Evolutionary conservation across 148 eudicot genomes (phyloP), one percentile per base, ranked within the genome.

Genomic region (Diospyros lotus): DNA sequence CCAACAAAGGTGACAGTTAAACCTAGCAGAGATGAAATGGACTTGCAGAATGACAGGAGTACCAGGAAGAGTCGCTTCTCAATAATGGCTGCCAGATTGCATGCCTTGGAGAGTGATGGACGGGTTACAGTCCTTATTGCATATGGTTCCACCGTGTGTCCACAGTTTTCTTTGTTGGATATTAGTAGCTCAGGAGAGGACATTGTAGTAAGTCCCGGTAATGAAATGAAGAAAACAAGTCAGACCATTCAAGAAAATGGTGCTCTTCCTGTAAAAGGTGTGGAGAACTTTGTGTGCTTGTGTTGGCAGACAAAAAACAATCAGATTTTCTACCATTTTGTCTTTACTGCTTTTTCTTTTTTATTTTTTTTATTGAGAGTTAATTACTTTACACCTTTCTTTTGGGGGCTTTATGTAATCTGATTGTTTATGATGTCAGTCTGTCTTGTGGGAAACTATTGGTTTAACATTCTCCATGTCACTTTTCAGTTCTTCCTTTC

Each of bases 81-180:
- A 46, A 77, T 83, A 73, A 41, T 83, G 52, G 80, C 76, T 76
- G 82, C 86, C 10, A 83, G 73, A 79, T 61, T 83, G 28, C 75
- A 68, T 58, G 54, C 67, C 69, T 17, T 72, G 4, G 75, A 59
- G 42, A 38, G 53, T 4, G 80, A 73, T 73, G 80, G 60, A 66
- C 73, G 12, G 59, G 70, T 74, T 66, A 69, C 64, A 52, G 74
- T 62, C 28, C 65, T 76, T 50, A 52, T 83, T 52, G 76, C 64
- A 28, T 77, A 79, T 66, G 86, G 86, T 60, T 65, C 78, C 14
- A 14, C 74, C 14, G 80, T 77, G 56, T 73, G 79, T 54, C 75
- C 82, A 58, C 72, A 41, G 13, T 83, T 83, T 51, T 69, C 63
- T 51, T 64, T 66, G 2, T 41, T 83, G 42, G 86, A 80, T 60